Conservation (phyloP, 2,329 filamentous ascomycete species). For the Pseudocercospora fuligena region DNA sequence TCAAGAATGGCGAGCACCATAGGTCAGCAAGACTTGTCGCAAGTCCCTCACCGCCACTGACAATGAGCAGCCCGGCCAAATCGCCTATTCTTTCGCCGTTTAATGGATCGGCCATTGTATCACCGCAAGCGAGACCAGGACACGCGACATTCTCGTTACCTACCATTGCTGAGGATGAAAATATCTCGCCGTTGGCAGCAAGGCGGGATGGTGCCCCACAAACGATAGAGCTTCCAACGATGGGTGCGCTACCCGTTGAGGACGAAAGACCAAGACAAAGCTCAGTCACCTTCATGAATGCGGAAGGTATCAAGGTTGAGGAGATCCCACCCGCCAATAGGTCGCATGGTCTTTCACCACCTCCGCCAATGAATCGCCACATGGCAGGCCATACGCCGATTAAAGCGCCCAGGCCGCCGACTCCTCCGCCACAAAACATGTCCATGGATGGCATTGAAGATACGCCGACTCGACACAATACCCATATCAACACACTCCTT, state of each 20-base stretch:
- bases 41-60: slow-evolving; percentile 13
- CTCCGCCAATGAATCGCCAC: slow-evolving; percentile 37
- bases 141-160: slow-evolving; percentile 31
- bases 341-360: slow-evolving; percentile 36
- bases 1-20: slow-evolving; percentile 41
- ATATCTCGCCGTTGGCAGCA: slow-evolving; percentile 31
- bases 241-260: slow-evolving; percentile 18
- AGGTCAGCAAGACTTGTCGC: slow-evolving; percentile 33
- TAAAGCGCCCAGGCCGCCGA: slow-evolving; percentile 36
- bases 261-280: slow-evolving; percentile 26
- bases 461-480: slow-evolving; percentile 44
- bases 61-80: slow-evolving; percentile 39
- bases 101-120: slow-evolving; percentile 26
- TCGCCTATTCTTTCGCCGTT: slow-evolving; percentile 41
- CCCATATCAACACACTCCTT: slow-evolving; percentile 40
- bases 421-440: slow-evolving; percentile 35
- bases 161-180: slow-evolving; percentile 43
- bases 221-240: slow-evolving; percentile 32
- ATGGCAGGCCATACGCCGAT: slow-evolving; percentile 44
- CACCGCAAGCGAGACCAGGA: slow-evolving; percentile 18
- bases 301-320: slow-evolving; percentile 35
- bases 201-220: slow-evolving; percentile 35
- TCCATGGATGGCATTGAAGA: slow-evolving; percentile 39
- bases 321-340: slow-evolving; percentile 39
- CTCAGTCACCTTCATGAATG: slow-evolving; percentile 33